Evolutionary conservation across 176 grass and related monocot species (phyloP), one percentile per base, ranked within the genome.

Genomic region (Aegilops tauschii): DNA sequence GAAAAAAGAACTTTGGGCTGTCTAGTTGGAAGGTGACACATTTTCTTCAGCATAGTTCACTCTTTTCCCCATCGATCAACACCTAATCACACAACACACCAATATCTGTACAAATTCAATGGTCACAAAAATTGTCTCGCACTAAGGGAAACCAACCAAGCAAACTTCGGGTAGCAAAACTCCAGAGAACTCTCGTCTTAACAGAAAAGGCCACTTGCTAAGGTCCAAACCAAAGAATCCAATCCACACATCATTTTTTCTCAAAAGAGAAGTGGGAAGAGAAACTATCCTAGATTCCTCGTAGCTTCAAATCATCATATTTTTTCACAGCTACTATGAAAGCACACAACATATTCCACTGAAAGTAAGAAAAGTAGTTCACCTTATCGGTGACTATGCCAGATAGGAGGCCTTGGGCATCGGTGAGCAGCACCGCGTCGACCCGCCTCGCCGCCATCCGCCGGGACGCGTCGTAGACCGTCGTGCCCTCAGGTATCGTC

Each of bases 311-410:
- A 58, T 36, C 34, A 37, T n/a, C 12, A 44, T 21, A 11, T 42
- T 47, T 69, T 70, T 68, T 12, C 5, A 54, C 11, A 13, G 65
- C 75, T 61, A 47, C 62, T 84, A 81, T 5, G 79, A 37, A 87
- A 39, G 67, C 74, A 68, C 45, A 67, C 17, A 79, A 65, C 31
- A 82, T 65, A 78, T 78, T 40, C 1, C 45, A 44, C 5, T 5
- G 52, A 78, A 42, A n/a, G 28, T 59, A 56, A 56, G 20, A 21
- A 36, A 71, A 64, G 32, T 6, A 79, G 75, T 13, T 32, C 77
- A 96, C 97, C 90, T 99, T 96, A 65, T 99, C 97, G 9, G 97
- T 99, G 52, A 99, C 94, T 74, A 99, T 99, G 78, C 97, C 97
- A 17, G 97, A 99, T 21, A 99, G 97, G 90, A 99, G 94, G 27